Conservation (phyloP, 306 rosid genomes). For the Erythrophleum fordii region DNA sequence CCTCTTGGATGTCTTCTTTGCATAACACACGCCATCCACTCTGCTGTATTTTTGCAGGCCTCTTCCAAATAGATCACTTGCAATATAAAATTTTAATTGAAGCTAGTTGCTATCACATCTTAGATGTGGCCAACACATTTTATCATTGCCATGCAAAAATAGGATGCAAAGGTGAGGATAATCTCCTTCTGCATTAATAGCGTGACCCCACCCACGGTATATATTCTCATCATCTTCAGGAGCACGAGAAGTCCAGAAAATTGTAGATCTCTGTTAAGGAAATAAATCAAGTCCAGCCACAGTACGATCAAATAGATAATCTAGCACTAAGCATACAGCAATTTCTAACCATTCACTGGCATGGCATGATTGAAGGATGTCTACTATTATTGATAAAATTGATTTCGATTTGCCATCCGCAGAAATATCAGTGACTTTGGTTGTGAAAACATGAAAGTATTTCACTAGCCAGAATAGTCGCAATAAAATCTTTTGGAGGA, state of each 20-base stretch:
- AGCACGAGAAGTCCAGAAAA: no score
- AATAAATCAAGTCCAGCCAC: no score
- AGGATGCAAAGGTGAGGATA: neutral
- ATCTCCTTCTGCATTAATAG: neutral
- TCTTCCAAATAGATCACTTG: no score
- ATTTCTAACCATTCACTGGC: neutral
- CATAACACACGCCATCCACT: no score
- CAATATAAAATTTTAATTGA: neutral
- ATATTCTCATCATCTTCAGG: no score
- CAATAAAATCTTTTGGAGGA: no score
- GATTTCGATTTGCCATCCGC: no score
- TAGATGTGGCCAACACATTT: neutral
- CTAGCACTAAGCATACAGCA: neutral
- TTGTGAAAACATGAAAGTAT: neutral
- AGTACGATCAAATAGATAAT: neutral
- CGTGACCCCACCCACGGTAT: neutral
- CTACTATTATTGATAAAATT: neutral
- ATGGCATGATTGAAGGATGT: neutral
- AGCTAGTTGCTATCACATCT: neutral
- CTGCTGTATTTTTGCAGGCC: no score
- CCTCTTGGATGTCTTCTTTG: neutral
- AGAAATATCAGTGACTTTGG: neutral
- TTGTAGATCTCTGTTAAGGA: no score
- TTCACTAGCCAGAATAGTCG: neutral
- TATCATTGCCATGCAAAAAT: neutral